These are phyloP conservation scores for Starmera quercuum DNA, from an alignment of 805 yeast species.

Conservation along the genomic window DNA sequence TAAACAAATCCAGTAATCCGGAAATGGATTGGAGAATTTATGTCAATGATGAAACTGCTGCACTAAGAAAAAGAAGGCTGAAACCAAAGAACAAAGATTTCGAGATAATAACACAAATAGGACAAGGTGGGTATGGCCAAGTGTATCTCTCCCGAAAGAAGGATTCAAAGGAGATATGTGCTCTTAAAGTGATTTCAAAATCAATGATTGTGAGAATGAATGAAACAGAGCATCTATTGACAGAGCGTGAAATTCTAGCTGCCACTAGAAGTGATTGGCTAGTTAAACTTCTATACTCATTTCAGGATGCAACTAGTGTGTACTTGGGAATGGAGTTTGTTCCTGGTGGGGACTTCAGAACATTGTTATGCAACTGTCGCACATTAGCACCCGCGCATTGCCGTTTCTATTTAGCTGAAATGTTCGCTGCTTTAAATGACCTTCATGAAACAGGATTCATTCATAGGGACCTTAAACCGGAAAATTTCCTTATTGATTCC, in stretches of 20 bases:
- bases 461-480: constrained; percentile 95
- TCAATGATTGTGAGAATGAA: constrained; percentile 79
- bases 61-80: constrained; percentile 78
- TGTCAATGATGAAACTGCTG: constrained; percentile 75
- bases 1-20: constrained; percentile 30
- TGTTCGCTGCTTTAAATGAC: constrained; percentile 93
- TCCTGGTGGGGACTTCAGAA: constrained; percentile 99
- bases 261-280: constrained; percentile 95
- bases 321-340: constrained; percentile 98
- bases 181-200: constrained; percentile 86
- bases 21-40: constrained; percentile 65
- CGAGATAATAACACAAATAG: constrained; percentile 95
- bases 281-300: constrained; percentile 87
- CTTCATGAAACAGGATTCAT: constrained; percentile 93
- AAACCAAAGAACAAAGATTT: constrained; percentile 94
- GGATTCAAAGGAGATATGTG: constrained; percentile 93
- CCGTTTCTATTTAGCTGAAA: constrained; percentile 88
- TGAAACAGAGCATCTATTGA: constrained; percentile 91
- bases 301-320: constrained; percentile 85
- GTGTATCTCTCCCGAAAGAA: constrained; percentile 93
- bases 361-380: constrained; percentile 88
- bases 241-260: constrained; percentile 95
- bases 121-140: constrained; percentile 99
- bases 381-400: constrained; percentile 92
- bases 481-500: constrained; percentile 82